Evolutionary conservation across 805 yeast species (phyloP), one percentile per base, ranked within the genome.

Genomic region (Ogataea degrootiae): DNA sequence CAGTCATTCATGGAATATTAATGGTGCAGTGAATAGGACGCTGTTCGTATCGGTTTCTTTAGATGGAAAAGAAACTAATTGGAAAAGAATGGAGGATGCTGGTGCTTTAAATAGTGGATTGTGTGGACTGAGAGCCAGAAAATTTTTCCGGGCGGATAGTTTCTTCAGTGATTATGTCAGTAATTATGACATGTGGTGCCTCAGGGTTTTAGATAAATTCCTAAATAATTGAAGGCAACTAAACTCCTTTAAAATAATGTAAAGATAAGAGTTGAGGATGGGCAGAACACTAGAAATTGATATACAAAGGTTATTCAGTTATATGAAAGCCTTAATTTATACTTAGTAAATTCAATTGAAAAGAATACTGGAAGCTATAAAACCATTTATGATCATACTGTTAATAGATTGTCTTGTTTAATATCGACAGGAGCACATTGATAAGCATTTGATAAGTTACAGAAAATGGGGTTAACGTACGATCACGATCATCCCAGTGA

Each of bases 21-120:
- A 49, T 59, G 69, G 69, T 66, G 72, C 74, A 70, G 74, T 70
- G 73, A 69, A 70, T 70, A 67, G 74, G 65, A 60, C 61, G 72
- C 74, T 58, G 42, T 59, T 67, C 70, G 72, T 69, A 68, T 69
- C 72, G 57, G 43, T 5, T 36, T 49, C 48, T 43, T 36, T 29
- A 57, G 53, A 63, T 54, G 51, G 49, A 52, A 47, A 47, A 54
- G 52, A 31, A 34, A 19, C 39, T 11, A 7, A 22, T 16, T 5
- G 5, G 16, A 22, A 33, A 21, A 22, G 22, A 33, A 43, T 29
- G n/a, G 34, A 17, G 39, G 38, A 22, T 37, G 26, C 9, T 8
- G 4, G 36, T 15, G 19, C 16, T 31, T 43, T 43, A 37, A 31
- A 38, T 43, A 37, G 26, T 23, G 19, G 35, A 34, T 41, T 34